Evolutionary conservation across 495 filamentous ascomycete genomes (phyloP).

Genomic region (Aspergillus panamensis): DNA sequence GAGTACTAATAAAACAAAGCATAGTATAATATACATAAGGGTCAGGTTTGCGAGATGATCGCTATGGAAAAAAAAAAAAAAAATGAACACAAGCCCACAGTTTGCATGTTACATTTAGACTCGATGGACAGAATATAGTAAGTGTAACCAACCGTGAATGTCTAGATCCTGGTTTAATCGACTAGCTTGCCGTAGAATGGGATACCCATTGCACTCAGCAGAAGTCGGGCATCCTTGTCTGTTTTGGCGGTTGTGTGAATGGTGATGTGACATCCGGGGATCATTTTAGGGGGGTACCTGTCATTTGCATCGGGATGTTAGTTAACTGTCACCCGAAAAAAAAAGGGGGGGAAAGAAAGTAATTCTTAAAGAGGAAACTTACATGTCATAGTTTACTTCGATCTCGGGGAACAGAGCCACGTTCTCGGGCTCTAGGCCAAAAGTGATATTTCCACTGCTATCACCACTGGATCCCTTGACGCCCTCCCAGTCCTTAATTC

Average conservation of each 20-base stretch:
- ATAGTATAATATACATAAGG: constrained; percentile 26
- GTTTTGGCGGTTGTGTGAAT: constrained; percentile 85
- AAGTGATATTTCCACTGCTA: constrained; percentile 79
- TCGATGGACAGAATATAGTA: neutral
- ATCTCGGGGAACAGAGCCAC: constrained; percentile 87
- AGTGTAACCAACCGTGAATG: neutral
- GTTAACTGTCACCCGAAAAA: neutral
- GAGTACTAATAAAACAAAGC: constrained; percentile 18
- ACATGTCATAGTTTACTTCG: constrained; percentile 87
- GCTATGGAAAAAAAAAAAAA: neutral
- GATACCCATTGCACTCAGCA: constrained; percentile 73
- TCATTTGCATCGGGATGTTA: constrained; percentile 1
- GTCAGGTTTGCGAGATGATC: neutral
- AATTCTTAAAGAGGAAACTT: constrained; percentile 43
- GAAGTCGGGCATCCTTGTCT: constrained; percentile 83
- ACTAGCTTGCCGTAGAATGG: constrained; percentile 77
- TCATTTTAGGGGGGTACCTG: constrained; percentile 85
- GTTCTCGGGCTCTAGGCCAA: constrained; percentile 67
- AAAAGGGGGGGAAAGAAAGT: neutral
- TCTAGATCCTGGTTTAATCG: constrained; percentile 34
- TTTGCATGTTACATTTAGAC: constrained; percentile 10
- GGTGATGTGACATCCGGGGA: constrained; percentile 83
- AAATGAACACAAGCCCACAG: constrained; percentile 4
- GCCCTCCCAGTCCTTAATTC: constrained; percentile 92
- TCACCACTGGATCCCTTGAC: constrained; percentile 75